Base-by-base conservation (phyloP, 805 yeast species). In the Hanseniaspora lachancei region DNA sequence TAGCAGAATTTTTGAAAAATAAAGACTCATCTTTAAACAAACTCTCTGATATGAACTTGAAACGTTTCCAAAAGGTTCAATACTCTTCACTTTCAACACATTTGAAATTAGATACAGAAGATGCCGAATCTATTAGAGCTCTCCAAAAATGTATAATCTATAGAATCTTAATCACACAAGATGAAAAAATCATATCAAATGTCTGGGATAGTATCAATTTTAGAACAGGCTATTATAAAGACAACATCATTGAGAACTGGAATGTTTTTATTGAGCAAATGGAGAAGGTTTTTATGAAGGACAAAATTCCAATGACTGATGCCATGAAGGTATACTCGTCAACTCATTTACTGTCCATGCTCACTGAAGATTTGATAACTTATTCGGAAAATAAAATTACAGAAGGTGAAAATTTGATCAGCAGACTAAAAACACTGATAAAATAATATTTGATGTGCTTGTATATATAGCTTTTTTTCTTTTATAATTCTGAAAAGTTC, bases 61-160 rank as follows among this genome's bases (percentile, higher is more conserved):
- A 35, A 20, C 49, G 39, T n/a, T 23, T 38, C 18, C 55, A 52
- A 38, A 24, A 24, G 6, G 27, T 35, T 13, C 47, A 52, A 13
- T 52, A 24, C 21, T 36, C 39, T 7, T 44, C 55, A 8, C 38
- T 52, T 2, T 44, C 55, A 21, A 23, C 39, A 12, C 38, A 52
- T 29, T 42, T 32, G 6, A 29, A 36, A 4, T 13, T 44, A 7
- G 47, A 52, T 29, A 3, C 27, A 10, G 39, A 32, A 16, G 46
- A 44, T 35, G 24, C 38, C 15, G 55, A 52, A 6, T 42, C 55
- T 16, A 44, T 35, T 12, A 52, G 49, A 52, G 49, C 55, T 36
- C 24, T 52, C 5, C 55, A 52, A 44, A 52, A 52, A 44, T 52
- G 49, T 32, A 52, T 52, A 20, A 44, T 44, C 9, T 52, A 52